Conservation (phyloP, 2,329 filamentous ascomycete genomes). For the Pleochaeta shiraiana region DNA sequence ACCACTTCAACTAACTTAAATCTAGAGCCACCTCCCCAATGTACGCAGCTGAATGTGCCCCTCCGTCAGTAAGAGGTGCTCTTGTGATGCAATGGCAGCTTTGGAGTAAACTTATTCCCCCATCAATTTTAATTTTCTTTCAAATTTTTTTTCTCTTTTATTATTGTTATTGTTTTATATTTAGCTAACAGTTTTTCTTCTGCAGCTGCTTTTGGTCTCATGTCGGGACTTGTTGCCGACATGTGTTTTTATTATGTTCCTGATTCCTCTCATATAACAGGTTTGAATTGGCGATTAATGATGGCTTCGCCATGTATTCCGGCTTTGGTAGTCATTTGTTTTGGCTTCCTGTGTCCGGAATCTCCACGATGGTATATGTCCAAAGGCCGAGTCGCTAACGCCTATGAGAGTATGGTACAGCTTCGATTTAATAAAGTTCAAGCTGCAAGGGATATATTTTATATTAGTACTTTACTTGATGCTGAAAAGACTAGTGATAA, state of each 20-base stretch:
- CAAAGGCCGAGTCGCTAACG: slow-evolving; percentile 22
- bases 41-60: slow-evolving; percentile 36
- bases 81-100: slow-evolving; percentile 64
- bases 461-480: slow-evolving; percentile 30
- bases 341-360: slow-evolving; percentile 43
- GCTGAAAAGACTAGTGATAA: slow-evolving; percentile 24
- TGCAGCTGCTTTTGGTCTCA: slow-evolving; percentile 30
- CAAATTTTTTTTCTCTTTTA: no score
- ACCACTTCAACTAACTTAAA: slow-evolving; percentile 13
- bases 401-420: slow-evolving; percentile 34
- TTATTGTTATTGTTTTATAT: no score
- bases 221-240: slow-evolving; percentile 21
- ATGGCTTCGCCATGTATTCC: slow-evolving; percentile 41
- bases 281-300: slow-evolving; percentile 35
- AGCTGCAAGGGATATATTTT: slow-evolving; percentile 39
- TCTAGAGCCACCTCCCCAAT: slow-evolving; percentile 4
- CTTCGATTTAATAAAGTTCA: slow-evolving; percentile 36
- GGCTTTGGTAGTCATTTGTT: slow-evolving; percentile 31
- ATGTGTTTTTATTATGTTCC: slow-evolving; percentile 3
- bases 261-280: background rate
- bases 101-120: slow-evolving; percentile 29
- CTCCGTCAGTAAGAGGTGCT: slow-evolving; percentile 29
- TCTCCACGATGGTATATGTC: slow-evolving; percentile 38
- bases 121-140: no score
- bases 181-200: no score